Evolutionary conservation across 345 rosid genomes (phyloP).

Genomic region (Raphanus sativus): DNA sequence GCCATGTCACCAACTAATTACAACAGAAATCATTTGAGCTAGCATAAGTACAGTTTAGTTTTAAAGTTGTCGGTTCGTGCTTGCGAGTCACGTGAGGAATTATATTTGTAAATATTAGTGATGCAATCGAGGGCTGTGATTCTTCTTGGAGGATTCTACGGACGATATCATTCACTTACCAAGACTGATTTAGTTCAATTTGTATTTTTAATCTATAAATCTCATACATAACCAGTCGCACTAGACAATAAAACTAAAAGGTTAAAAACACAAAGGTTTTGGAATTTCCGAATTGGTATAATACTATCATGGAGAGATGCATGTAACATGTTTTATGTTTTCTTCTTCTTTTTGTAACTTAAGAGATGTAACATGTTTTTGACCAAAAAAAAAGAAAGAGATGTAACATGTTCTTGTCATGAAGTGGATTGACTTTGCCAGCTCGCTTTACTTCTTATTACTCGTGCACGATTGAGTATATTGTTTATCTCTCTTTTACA

Average conservation of each 20-base stretch:
- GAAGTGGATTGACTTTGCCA: conserved; percentile 4
- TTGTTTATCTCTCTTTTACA: too few relatives aligned
- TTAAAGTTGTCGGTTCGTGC: conserved; percentile 15
- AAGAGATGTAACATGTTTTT: too few relatives aligned
- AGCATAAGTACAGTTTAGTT: not conserved
- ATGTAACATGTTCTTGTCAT: conserved; percentile 7
- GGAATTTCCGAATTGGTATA: not conserved
- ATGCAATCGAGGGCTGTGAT: conserved; percentile 34
- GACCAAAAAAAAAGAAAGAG: not conserved
- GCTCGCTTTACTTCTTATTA: too few relatives aligned
- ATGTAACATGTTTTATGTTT: not conserved
- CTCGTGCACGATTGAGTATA: too few relatives aligned
- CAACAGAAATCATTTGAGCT: not conserved
- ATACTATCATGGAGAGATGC: not conserved
- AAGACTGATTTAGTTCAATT: not conserved
- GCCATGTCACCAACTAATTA: conserved; percentile 9
- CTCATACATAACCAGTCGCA: not conserved
- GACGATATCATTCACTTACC: conserved; percentile 11
- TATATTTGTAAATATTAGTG: not conserved
- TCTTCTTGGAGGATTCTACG: conserved; percentile 11
- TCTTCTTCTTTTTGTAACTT: too few relatives aligned
- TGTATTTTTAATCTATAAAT: not conserved
- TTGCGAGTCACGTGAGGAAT: not conserved
- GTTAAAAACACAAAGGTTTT: not conserved
- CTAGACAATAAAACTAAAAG: not conserved